Conservation (phyloP, 2,329 filamentous ascomycete genomes). For the Didymella glomerata region DNA sequence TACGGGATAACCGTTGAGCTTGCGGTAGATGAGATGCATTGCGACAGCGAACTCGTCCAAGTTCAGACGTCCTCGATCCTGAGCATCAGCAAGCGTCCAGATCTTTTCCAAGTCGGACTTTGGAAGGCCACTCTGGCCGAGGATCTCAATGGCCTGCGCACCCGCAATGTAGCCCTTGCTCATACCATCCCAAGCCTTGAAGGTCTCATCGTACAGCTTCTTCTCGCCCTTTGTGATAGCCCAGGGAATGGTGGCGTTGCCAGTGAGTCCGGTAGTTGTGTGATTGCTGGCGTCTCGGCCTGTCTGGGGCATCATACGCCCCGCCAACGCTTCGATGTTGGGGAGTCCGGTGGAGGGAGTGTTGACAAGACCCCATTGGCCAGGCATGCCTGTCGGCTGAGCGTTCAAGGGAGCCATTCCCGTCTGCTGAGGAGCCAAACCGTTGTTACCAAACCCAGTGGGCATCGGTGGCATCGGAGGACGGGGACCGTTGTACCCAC, state of each 20-base stretch:
- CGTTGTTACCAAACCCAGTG: slow-evolving; percentile 53
- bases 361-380: slow-evolving; percentile 99
- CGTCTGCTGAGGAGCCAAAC: slow-evolving; percentile 67
- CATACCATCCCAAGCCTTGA: slow-evolving; percentile 95
- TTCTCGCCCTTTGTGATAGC: slow-evolving; percentile 99
- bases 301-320: slow-evolving; percentile 96
- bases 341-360: slow-evolving; percentile 87
- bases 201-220: slow-evolving; percentile 92
- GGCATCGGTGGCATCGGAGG: slow-evolving; percentile 87
- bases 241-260: slow-evolving; percentile 97
- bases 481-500: slow-evolving; percentile 80
- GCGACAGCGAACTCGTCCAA: slow-evolving; percentile 97
- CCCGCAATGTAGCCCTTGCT: slow-evolving; percentile 91
- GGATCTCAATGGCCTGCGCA: slow-evolving; percentile 93
- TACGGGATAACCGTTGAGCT: slow-evolving; percentile 93
- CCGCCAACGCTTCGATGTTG: slow-evolving; percentile 90
- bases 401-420: slow-evolving; percentile 76
- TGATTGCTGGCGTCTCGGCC: slow-evolving; percentile 83
- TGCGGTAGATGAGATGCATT: slow-evolving; percentile 98
- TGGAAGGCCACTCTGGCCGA: slow-evolving; percentile 92
- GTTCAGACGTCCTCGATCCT: slow-evolving; percentile 92
- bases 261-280: slow-evolving; percentile 85
- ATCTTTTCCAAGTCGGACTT: slow-evolving; percentile 89
- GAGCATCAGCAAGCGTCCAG: slow-evolving; percentile 93
- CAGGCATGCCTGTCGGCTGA: slow-evolving; percentile 92